phyloP scores from a whole-genome alignment of 495 filamentous ascomycete species.

The Penicillium nucicola region DNA sequence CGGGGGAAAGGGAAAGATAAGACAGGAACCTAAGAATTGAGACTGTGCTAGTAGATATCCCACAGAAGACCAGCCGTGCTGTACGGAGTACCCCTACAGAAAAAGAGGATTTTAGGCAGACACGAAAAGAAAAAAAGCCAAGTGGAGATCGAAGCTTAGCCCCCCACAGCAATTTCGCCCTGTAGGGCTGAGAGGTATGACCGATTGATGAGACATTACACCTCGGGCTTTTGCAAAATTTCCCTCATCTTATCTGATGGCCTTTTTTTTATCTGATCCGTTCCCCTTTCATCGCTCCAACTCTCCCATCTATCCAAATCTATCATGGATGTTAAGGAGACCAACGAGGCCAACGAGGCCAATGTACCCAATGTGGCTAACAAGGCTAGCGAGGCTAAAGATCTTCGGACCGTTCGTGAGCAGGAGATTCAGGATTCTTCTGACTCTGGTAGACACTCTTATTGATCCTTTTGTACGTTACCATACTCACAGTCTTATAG shows the following conservation, averaged over 20 bases:
- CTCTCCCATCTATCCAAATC: not conserved
- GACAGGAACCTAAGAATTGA: too few species aligned
- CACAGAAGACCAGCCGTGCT: too few species aligned
- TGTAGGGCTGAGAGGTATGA: conserved; percentile 9
- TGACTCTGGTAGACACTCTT: not conserved
- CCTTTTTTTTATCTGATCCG: conserved; percentile 18
- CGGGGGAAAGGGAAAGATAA: too few species aligned
- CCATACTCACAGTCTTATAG: not conserved
- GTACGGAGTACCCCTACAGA: too few species aligned
- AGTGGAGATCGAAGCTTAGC: conserved; percentile 1
- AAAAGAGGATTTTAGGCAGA: conserved; percentile 1
- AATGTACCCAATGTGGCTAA: not conserved
- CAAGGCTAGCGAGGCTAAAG: not conserved
- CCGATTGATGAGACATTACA: not conserved
- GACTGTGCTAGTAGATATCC: too few species aligned
- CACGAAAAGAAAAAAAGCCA: not conserved
- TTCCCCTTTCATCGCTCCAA: not conserved
- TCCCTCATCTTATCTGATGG: conserved; percentile 18
- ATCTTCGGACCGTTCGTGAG: conserved; percentile 1
- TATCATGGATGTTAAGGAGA: not conserved
- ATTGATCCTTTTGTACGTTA: not conserved
- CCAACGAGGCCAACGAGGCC: not conserved
- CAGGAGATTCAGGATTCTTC: not conserved
- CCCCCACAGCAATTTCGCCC: conserved; percentile 1
- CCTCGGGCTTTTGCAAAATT: not conserved